Conservation (phyloP, 2,329 filamentous ascomycete species). For the Xenoacremonium recifei region DNA sequence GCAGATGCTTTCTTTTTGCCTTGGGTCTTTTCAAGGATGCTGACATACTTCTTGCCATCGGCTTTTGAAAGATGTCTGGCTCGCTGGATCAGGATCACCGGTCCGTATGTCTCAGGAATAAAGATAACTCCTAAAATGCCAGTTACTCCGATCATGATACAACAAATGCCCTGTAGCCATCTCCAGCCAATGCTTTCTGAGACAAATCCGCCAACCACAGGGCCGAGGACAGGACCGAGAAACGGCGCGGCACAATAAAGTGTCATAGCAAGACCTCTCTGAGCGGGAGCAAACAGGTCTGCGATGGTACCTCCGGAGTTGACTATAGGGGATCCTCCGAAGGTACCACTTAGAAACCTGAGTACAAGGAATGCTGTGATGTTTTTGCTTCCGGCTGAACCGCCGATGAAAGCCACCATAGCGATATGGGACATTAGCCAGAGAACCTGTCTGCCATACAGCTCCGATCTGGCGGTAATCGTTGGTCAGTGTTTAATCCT, state of each 20-base stretch:
- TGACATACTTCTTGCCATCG: slow-evolving; percentile 24
- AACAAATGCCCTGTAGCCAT: slow-evolving; percentile 37
- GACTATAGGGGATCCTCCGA: slow-evolving; percentile 55
- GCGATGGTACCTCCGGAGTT: slow-evolving; percentile 57
- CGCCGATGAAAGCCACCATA: slow-evolving; percentile 61
- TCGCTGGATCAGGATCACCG: slow-evolving; percentile 18
- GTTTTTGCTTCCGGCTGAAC: slow-evolving; percentile 52
- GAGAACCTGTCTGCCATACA: slow-evolving; percentile 58
- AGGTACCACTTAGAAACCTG: slow-evolving; percentile 61
- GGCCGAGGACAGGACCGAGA: slow-evolving; percentile 30
- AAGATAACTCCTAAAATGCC: slow-evolving; percentile 39
- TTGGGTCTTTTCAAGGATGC: slow-evolving; percentile 44
- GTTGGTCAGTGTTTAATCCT: too few relatives aligned
- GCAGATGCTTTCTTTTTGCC: slow-evolving; percentile 33
- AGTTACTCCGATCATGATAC: slow-evolving; percentile 40
- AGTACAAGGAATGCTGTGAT: slow-evolving; percentile 59
- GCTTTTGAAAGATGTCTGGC: slow-evolving; percentile 19
- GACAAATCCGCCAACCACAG: slow-evolving; percentile 57
- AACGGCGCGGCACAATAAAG: slow-evolving; percentile 52
- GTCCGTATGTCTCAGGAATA: slow-evolving; percentile 35
- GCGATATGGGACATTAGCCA: slow-evolving; percentile 56
- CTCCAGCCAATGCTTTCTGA: slow-evolving; percentile 55
- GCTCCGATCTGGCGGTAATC: slow-evolving; percentile 53
- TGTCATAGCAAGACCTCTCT: slow-evolving; percentile 52
- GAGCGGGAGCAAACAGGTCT: slow-evolving; percentile 50